Evolutionary conservation across 169 alveolate species (phyloP).

Genomic region (Plasmodium yoelii): DNA sequence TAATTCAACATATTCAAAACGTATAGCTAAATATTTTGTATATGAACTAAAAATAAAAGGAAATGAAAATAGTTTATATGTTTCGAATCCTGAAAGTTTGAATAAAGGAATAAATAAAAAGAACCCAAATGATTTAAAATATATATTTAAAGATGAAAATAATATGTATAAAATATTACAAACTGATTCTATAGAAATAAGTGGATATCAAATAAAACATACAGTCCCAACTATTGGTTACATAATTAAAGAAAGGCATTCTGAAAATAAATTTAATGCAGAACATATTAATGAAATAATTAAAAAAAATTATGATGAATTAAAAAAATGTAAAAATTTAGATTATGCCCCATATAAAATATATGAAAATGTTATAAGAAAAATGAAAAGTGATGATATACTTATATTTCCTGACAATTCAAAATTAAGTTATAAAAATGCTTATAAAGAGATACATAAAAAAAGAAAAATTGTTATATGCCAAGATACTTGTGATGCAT

Average conservation of each 20-base stretch:
- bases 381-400: conserved; percentile 35
- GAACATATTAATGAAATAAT: conserved; percentile 73
- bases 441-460: conserved; percentile 21
- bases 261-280: conserved; percentile 78
- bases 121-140: conserved; percentile 6
- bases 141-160: conserved; percentile 63
- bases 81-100: too few species aligned
- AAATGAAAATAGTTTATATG: too few species aligned
- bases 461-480: conserved; percentile 82
- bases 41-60: conserved; percentile 14
- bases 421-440: conserved; percentile 24
- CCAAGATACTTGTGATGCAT: conserved; percentile 84
- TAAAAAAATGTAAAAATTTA: conserved; percentile 48
- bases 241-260: conserved; percentile 81
- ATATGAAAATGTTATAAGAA: conserved; percentile 54
- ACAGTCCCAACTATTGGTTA: conserved; percentile 90
- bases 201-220: conserved; percentile 84
- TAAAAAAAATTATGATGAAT: conserved; percentile 55
- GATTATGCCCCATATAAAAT: conserved; percentile 44
- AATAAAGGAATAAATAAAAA: background rate
- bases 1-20: conserved; percentile 19
- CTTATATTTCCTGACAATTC: conserved; percentile 19
- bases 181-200: conserved; percentile 76
- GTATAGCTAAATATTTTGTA: conserved; percentile 32
- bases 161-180: conserved; percentile 74